Conservation (phyloP, 805 yeast genomes). For the Blastobotrys mokoenaii region DNA sequence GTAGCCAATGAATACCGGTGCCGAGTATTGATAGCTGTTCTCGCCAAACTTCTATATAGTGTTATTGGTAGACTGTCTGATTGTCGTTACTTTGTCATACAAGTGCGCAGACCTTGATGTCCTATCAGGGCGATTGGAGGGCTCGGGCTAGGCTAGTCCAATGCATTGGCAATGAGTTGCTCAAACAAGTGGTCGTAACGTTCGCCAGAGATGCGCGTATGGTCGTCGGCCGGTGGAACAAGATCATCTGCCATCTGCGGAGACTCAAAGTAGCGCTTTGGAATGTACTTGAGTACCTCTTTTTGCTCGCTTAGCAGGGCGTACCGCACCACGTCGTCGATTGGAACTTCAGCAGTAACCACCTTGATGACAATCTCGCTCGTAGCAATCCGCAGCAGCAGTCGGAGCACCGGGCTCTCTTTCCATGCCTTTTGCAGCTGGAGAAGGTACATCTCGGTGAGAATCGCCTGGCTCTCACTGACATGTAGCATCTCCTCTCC, state of each 20-base stretch:
- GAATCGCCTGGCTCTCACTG: slow-evolving; percentile 14
- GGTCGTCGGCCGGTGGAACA: slow-evolving; percentile 19
- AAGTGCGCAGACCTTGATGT: too few species aligned
- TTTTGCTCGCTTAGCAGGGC: slow-evolving; percentile 20
- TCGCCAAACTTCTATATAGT: too few species aligned
- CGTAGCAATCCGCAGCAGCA: slow-evolving; percentile 7
- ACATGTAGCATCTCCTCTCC: slow-evolving; percentile 2
- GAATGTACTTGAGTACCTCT: slow-evolving; percentile 15
- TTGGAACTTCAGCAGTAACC: slow-evolving; percentile 2
- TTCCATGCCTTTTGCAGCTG: slow-evolving; percentile 20
- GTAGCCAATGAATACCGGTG: too few species aligned
- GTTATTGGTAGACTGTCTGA: neutral
- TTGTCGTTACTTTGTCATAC: neutral
- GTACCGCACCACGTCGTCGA: slow-evolving; percentile 17
- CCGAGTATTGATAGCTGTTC: too few species aligned
- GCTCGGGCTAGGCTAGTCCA: too few species aligned
- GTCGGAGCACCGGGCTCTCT: slow-evolving; percentile 8
- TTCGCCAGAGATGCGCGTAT: neutral
- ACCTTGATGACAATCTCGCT: neutral
- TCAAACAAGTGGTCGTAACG: neutral
- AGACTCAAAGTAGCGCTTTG: slow-evolving; percentile 12
- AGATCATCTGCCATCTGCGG: slow-evolving; percentile 20
- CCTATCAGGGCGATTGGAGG: too few species aligned
- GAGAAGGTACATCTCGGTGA: slow-evolving; percentile 15
- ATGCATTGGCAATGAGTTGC: neutral